phyloP scores from a whole-genome alignment of 176 grass and related monocot genomes.

The Lolium multiflorum region DNA sequence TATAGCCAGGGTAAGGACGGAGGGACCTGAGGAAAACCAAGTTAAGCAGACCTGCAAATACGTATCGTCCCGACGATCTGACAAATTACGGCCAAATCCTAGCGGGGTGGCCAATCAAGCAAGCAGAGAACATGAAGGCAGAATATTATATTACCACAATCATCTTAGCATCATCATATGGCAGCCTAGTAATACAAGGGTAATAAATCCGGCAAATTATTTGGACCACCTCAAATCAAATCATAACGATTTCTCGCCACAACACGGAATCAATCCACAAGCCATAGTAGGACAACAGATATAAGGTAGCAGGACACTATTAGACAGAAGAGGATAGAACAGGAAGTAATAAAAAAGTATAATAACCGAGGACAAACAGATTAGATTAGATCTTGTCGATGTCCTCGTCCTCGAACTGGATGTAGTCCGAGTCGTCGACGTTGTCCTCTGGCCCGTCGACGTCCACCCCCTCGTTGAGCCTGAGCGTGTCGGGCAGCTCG shows the following conservation, averaged over 20 bases:
- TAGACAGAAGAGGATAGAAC: slow-evolving; percentile 5
- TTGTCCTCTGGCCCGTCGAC: slow-evolving; percentile 67
- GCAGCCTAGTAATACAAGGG: not conserved
- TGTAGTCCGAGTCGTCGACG: slow-evolving; percentile 53
- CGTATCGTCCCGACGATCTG: not conserved
- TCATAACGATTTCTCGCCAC: slow-evolving; percentile 21
- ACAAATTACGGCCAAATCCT: not conserved
- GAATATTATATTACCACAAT: not conserved
- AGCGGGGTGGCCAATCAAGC: not conserved
- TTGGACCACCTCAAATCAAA: not conserved
- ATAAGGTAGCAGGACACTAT: slow-evolving; percentile 7
- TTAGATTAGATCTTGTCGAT: slow-evolving; percentile 76
- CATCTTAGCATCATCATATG: not conserved
- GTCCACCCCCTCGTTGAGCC: slow-evolving; percentile 83
- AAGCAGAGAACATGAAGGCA: not conserved
- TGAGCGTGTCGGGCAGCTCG: slow-evolving; percentile 70
- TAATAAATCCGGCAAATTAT: slow-evolving; percentile 4
- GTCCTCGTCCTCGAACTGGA: slow-evolving; percentile 89
- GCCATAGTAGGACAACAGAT: slow-evolving; percentile 15
- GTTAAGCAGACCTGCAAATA: too few species aligned
- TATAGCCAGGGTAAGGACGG: too few species aligned
- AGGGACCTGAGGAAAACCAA: too few species aligned
- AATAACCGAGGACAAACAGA: not conserved
- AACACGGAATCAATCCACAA: slow-evolving; percentile 14
- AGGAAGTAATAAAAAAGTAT: not conserved